Base-by-base conservation (phyloP, 352 stramenopile species). In the Aphanomyces astaci region DNA sequence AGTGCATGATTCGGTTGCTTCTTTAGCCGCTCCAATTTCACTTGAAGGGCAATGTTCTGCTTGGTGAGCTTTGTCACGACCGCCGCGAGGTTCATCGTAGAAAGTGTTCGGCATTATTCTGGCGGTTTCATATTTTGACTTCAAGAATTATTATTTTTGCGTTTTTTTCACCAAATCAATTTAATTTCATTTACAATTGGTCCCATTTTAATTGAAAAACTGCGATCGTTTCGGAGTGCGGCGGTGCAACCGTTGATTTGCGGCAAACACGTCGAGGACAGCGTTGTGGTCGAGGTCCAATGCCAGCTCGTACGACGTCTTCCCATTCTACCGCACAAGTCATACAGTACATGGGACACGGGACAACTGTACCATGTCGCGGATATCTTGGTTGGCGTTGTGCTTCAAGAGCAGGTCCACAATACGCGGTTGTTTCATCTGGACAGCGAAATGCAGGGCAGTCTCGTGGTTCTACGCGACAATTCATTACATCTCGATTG, bases 41-140 rank as follows among this genome's bases (percentile, higher is more conserved):
- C 33, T 36, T 65, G 56, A 32, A 65, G 33, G n/a, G 56, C 56
- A 22, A 65, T 65, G 39, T 65, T 65, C 25, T 65, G 56, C 56
- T 53, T 51, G 11, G 56, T 53, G n/a, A 65, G 56, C 39, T 65
- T 32, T 10, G n/a, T 46, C 36, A 65, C 56, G 25, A 59, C 51
- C 13, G 25, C 30, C 5, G 51, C 19, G 24, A 59, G 45, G 22
- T 53, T 25, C 22, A 25, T 53, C 13, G 45, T n/a, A n/a, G n/a
- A n/a, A n/a, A n/a, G n/a, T n/a, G n/a, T n/a, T n/a, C n/a, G n/a
- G n/a, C n/a, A n/a, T n/a, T n/a, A n/a, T n/a, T n/a, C 22, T n/a
- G 45, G 22, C 45, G 22, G 22, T 27, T n/a, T 27, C 22, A 53
- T 53, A 5, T n/a, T 9, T 9, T 9, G 9, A 17, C 9, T 46